Conservation (phyloP, 2,329 filamentous ascomycete species). For the Myriangium duriaei region DNA sequence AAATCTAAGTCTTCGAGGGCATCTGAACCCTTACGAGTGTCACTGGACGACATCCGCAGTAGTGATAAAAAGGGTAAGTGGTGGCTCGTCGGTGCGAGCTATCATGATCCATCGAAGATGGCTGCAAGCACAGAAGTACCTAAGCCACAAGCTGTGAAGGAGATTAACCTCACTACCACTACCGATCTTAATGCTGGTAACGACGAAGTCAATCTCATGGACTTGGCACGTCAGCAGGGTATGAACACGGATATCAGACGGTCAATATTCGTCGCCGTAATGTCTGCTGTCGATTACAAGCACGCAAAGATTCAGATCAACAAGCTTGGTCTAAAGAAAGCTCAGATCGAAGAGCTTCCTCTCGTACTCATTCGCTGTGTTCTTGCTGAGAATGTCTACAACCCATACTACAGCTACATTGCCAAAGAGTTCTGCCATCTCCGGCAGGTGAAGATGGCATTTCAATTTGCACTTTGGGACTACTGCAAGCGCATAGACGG, state of each 20-base stretch:
- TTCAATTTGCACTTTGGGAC: slow-evolving; percentile 79
- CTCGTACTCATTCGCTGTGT: slow-evolving; percentile 79
- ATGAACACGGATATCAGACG: slow-evolving; percentile 79
- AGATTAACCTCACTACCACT: not conserved
- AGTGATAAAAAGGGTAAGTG: slow-evolving; percentile 85
- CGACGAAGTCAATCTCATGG: slow-evolving; percentile 49
- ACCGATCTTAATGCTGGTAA: slow-evolving; percentile 12
- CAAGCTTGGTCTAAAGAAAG: slow-evolving; percentile 73
- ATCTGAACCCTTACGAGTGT: slow-evolving; percentile 69
- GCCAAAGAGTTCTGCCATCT: slow-evolving; percentile 66
- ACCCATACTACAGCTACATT: slow-evolving; percentile 85
- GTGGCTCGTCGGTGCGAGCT: slow-evolving; percentile 98
- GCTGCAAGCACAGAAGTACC: not conserved
- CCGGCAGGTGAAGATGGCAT: slow-evolving; percentile 52
- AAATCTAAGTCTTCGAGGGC: slow-evolving; percentile 57
- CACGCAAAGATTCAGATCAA: slow-evolving; percentile 69
- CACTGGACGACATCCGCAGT: slow-evolving; percentile 68
- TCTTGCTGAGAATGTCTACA: slow-evolving; percentile 71
- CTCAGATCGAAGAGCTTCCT: slow-evolving; percentile 76
- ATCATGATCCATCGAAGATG: slow-evolving; percentile 37
- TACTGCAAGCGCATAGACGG: slow-evolving; percentile 80
- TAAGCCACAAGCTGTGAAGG: not conserved
- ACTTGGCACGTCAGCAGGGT: slow-evolving; percentile 66
- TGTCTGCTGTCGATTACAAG: slow-evolving; percentile 71
- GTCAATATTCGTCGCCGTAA: slow-evolving; percentile 85